Evolutionary conservation across 495 filamentous ascomycete genomes (phyloP).

Genomic region (Ramalina intermedia): DNA sequence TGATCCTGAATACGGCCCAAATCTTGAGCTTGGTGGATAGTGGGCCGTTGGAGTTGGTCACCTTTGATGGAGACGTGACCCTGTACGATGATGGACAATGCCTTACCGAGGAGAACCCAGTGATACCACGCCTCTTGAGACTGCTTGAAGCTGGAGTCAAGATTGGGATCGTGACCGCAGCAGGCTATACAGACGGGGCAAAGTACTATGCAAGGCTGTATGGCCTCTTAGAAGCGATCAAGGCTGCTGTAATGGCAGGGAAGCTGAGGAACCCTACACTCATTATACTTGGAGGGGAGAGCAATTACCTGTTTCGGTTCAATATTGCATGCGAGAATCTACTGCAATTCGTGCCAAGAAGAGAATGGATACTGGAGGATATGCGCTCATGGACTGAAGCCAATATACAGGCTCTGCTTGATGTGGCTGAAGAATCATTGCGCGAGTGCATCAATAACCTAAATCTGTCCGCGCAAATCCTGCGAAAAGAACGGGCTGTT

Average conservation of each 20-base stretch:
- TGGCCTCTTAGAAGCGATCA: conserved; percentile 74
- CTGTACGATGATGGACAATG: conserved; percentile 87
- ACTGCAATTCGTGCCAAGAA: conserved; percentile 46
- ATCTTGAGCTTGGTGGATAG: conserved; percentile 64
- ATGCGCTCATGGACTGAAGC: conserved; percentile 75
- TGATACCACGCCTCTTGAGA: conserved; percentile 64
- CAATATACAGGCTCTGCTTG: conserved; percentile 63
- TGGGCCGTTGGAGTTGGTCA: conserved; percentile 54
- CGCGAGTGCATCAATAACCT: conserved; percentile 64
- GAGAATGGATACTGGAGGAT: conserved; percentile 69
- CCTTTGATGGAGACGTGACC: conserved; percentile 96
- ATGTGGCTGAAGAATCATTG: conserved; percentile 73
- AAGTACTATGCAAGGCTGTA: conserved; percentile 73
- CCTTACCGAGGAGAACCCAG: conserved; percentile 55
- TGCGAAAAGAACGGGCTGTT: conserved; percentile 87
- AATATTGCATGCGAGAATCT: conserved; percentile 36
- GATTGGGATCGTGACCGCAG: conserved; percentile 91
- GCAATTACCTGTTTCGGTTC: conserved; percentile 79
- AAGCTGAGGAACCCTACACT: conserved; percentile 33
- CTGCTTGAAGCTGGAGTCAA: conserved; percentile 47
- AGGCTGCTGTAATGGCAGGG: conserved; percentile 27
- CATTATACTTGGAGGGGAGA: conserved; percentile 82
- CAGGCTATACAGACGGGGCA: conserved; percentile 77
- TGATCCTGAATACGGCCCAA: conserved; percentile 90
- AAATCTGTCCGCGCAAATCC: conserved; percentile 55